Percentiles rank a stretch among this genome's conserved stretches.
These are phyloP conservation scores for Paramecium tetraurelia DNA, from an alignment of 73 alveolate species.

Conservation along the genomic window DNA sequence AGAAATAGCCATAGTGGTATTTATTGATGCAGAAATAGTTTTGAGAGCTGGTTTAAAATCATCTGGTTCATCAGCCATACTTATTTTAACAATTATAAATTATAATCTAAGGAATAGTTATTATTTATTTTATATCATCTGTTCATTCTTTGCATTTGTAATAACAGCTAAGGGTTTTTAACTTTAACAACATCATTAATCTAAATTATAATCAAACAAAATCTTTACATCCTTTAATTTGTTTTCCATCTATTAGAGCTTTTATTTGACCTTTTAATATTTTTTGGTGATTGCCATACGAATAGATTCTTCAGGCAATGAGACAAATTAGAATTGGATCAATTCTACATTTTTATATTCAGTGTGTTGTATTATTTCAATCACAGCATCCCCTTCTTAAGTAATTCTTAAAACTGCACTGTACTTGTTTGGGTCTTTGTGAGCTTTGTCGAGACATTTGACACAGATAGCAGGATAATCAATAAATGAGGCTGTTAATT, in stretches of 20 bases:
- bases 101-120: background rate
- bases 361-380: slow-evolving; percentile 51
- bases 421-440: slow-evolving; percentile 40
- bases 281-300: slow-evolving; percentile 40
- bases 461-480: slow-evolving; percentile 66
- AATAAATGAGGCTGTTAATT: slow-evolving; percentile 12
- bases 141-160: slow-evolving; percentile 52
- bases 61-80: slow-evolving; percentile 27
- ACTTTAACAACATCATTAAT: slow-evolving; percentile 63
- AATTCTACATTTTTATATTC: slow-evolving; percentile 62
- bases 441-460: slow-evolving; percentile 56
- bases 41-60: background rate
- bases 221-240: slow-evolving; percentile 24
- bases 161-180: slow-evolving; percentile 48
- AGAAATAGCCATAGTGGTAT: slow-evolving; percentile 45
- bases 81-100: background rate
- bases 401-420: slow-evolving; percentile 22
- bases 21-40: slow-evolving; percentile 44
- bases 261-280: slow-evolving; percentile 40
- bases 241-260: slow-evolving; percentile 45
- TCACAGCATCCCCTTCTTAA: slow-evolving; percentile 43
- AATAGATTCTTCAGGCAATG: slow-evolving; percentile 38
- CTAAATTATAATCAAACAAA: background rate
- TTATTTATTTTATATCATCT: background rate
- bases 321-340: slow-evolving; percentile 46